A percentile compares a stretch with the other conserved stretches of the same genome.
Conservation (phyloP, 805 yeast species). For the Yarrowia keelungensis region DNA sequence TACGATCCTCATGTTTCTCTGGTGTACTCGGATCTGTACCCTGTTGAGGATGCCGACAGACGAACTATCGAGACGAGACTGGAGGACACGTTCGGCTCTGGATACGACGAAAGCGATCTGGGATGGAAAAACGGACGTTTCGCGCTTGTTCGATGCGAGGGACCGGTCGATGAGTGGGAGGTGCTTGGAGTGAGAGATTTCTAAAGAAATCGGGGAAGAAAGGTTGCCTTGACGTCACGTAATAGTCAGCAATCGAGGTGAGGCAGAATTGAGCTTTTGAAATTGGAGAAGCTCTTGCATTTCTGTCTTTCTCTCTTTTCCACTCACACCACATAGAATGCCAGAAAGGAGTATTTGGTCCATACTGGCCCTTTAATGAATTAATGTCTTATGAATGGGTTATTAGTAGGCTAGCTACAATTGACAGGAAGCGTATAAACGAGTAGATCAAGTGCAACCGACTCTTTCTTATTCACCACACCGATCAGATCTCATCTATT, state of each 20-base stretch:
- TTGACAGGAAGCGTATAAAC: no score
- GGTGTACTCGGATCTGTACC: slow-evolving; percentile 68
- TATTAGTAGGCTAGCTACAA: no score
- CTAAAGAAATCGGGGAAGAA: background rate
- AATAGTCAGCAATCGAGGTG: background rate
- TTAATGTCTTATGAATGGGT: slow-evolving; percentile 12
- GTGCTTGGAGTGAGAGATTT: slow-evolving; percentile 58
- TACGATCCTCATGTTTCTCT: slow-evolving; percentile 77
- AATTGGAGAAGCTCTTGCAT: no score
- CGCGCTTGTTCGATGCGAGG: slow-evolving; percentile 71
- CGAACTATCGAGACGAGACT: slow-evolving; percentile 69
- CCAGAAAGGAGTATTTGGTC: background rate
- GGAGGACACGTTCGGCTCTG: slow-evolving; percentile 66
- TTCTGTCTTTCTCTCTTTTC: no score
- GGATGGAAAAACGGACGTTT: slow-evolving; percentile 76
- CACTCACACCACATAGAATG: slow-evolving; percentile 3
- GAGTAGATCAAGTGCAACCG: no score
- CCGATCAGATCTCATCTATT: background rate
- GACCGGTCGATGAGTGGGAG: slow-evolving; percentile 74
- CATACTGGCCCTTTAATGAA: slow-evolving; percentile 15
- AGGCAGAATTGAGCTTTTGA: no score
- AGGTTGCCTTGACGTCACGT: background rate
- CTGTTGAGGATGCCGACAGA: slow-evolving; percentile 70
- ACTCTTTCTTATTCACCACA: no score
- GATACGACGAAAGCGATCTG: slow-evolving; percentile 50